These are phyloP conservation scores for Colletotrichum sp. DNA, from an alignment of 2,329 filamentous ascomycete species.

Conservation along the genomic window DNA sequence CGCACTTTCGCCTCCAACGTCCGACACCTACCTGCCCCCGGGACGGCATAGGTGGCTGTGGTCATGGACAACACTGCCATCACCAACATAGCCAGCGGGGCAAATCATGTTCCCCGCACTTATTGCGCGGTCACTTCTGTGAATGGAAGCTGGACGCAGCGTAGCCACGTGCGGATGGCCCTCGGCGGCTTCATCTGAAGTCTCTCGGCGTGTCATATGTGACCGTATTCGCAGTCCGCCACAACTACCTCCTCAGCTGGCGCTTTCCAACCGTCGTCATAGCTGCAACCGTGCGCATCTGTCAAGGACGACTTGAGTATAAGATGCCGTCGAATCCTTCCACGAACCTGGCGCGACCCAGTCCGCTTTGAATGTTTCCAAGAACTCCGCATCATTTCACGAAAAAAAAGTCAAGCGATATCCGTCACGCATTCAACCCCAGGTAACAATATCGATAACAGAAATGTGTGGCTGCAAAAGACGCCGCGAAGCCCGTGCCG, in stretches of 20 bases:
- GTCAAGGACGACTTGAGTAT: not conserved
- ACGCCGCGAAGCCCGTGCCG: slow-evolving; percentile 13
- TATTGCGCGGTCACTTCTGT: not conserved
- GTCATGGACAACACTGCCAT: not conserved
- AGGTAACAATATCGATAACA: not conserved
- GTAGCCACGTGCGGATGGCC: not conserved
- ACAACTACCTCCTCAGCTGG: not conserved
- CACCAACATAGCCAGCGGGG: not conserved
- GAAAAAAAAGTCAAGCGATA: not conserved
- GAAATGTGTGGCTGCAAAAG: slow-evolving; percentile 2
- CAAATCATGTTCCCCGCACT: not conserved
- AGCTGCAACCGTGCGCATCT: not conserved
- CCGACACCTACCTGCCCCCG: not conserved
- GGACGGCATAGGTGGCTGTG: not conserved
- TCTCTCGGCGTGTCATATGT: not conserved
- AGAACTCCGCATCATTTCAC: not conserved
- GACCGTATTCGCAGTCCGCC: not conserved
- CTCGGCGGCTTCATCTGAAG: not conserved
- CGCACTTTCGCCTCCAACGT: not conserved
- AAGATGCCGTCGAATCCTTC: not conserved
- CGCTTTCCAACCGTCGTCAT: not conserved
- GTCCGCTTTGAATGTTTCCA: not conserved
- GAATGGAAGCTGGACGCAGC: not conserved
- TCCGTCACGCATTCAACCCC: not conserved
- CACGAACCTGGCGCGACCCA: not conserved